Conservation (phyloP, 2,329 filamentous ascomycete species). For the Rasamsonia emersonii region DNA sequence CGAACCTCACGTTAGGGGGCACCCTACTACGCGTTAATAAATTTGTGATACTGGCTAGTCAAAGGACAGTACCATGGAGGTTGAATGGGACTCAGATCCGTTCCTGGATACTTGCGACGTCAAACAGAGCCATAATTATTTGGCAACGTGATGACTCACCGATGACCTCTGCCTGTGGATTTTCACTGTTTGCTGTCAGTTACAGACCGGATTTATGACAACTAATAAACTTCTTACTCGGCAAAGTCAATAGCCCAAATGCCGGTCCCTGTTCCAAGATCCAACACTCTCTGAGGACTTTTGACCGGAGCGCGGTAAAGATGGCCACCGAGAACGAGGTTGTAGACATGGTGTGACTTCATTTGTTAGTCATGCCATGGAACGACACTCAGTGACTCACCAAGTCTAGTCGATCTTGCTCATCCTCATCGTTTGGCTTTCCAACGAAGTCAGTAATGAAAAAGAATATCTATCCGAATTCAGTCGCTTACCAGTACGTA, state of each 20-base stretch:
- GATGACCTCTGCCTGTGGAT: not conserved
- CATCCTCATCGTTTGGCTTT: not conserved
- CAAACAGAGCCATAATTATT: too few species aligned
- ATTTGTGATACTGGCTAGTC: too few species aligned
- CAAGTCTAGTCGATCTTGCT: not conserved
- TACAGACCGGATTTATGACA: too few species aligned
- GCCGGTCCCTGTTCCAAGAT: conserved; percentile 1
- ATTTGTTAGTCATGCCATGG: not conserved
- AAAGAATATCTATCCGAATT: not conserved
- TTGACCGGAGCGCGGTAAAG: not conserved
- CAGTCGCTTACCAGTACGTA: not conserved
- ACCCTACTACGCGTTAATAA: too few species aligned
- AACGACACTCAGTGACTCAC: not conserved
- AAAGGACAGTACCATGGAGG: not conserved
- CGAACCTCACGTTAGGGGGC: not conserved
- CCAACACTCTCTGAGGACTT: not conserved
- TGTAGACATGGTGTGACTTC: not conserved
- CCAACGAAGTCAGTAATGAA: too few species aligned
- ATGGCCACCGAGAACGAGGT: not conserved
- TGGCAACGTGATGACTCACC: too few species aligned
- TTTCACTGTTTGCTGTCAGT: too few species aligned
- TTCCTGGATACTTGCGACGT: too few species aligned
- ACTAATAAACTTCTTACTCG: too few species aligned
- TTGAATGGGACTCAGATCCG: not conserved
- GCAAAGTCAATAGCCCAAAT: too few species aligned